phyloP scores from a whole-genome alignment of 257 asterid species.

The Ophiorrhiza pumila region DNA sequence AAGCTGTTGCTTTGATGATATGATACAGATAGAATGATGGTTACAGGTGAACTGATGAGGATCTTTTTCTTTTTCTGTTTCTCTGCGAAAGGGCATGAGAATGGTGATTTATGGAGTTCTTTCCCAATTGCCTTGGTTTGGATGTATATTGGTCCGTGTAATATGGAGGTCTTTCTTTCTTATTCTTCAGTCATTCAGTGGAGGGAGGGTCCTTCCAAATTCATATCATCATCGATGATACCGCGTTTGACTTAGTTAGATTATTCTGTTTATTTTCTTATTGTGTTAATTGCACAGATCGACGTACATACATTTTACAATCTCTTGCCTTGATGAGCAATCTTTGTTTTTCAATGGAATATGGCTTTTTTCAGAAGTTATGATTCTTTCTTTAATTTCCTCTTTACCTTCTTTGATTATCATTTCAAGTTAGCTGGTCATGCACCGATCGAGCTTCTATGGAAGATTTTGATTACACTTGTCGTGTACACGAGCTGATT shows the following conservation, averaged over 20 bases:
- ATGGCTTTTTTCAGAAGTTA: slow-evolving; percentile 15
- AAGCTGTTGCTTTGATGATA: slow-evolving; percentile 29
- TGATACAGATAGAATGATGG: slow-evolving; percentile 27
- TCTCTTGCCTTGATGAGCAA: slow-evolving; percentile 18
- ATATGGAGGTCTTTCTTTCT: not conserved
- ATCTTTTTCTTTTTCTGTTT: not conserved
- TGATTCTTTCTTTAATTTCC: slow-evolving; percentile 7
- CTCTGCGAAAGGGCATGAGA: not conserved
- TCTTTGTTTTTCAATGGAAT: slow-evolving; percentile 1
- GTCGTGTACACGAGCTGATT: slow-evolving; percentile 20
- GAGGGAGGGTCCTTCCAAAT: slow-evolving; percentile 19
- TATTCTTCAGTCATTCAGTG: slow-evolving; percentile 12
- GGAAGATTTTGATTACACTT: slow-evolving; percentile 22
- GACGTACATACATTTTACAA: not conserved
- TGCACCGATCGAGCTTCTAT: slow-evolving; percentile 20
- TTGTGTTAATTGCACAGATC: slow-evolving; percentile 19
- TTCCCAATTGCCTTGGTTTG: slow-evolving; percentile 14
- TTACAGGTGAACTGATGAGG: slow-evolving; percentile 18
- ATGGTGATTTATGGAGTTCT: not conserved
- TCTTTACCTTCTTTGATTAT: slow-evolving; percentile 4
- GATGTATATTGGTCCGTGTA: slow-evolving; percentile 30
- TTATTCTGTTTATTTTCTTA: slow-evolving; percentile 17
- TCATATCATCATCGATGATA: slow-evolving; percentile 24
- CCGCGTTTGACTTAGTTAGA: slow-evolving; percentile 27
- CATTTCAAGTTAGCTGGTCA: slow-evolving; percentile 14